phyloP scores from a whole-genome alignment of 192 early-diverging fungal species.

The Mortierella hygrophila region DNA sequence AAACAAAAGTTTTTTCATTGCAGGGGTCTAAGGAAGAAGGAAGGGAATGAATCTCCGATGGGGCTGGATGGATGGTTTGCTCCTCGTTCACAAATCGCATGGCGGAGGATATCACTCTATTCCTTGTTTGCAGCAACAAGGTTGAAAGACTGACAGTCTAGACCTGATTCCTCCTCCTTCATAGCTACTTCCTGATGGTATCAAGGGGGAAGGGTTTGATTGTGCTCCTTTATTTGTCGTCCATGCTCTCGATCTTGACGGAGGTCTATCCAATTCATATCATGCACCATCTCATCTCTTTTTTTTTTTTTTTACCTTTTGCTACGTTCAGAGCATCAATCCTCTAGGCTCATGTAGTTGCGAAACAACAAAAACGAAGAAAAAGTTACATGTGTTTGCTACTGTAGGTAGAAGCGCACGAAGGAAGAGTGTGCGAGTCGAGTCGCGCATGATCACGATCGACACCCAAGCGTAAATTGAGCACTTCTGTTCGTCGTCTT shows the following conservation, averaged over 20 bases:
- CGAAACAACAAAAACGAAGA: too few species aligned
- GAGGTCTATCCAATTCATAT: neutral
- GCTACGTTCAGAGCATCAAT: too few species aligned
- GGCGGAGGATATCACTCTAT: neutral
- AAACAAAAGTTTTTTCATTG: neutral
- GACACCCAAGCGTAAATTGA: too few species aligned
- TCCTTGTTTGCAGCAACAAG: neutral
- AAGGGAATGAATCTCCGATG: slow-evolving; percentile 4
- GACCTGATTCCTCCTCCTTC: neutral
- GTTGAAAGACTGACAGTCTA: neutral
- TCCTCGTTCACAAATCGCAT: neutral
- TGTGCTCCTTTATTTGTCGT: neutral
- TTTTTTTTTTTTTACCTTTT: neutral
- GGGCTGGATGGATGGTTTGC: neutral
- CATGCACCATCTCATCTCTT: neutral
- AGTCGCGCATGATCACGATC: too few species aligned
- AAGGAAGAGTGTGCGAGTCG: too few species aligned
- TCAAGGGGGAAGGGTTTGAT: neutral
- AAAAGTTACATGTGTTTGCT: too few species aligned
- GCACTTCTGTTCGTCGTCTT: too few species aligned
- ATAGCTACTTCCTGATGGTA: too few species aligned
- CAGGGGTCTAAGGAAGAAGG: neutral
- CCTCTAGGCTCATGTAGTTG: too few species aligned
- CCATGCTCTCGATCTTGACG: neutral
- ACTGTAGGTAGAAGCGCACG: too few species aligned